A percentile compares a stretch with the other conserved stretches of the same genome.
phyloP scores from a whole-genome alignment of 495 filamentous ascomycete genomes.

The Aspergillus homomorphus region DNA sequence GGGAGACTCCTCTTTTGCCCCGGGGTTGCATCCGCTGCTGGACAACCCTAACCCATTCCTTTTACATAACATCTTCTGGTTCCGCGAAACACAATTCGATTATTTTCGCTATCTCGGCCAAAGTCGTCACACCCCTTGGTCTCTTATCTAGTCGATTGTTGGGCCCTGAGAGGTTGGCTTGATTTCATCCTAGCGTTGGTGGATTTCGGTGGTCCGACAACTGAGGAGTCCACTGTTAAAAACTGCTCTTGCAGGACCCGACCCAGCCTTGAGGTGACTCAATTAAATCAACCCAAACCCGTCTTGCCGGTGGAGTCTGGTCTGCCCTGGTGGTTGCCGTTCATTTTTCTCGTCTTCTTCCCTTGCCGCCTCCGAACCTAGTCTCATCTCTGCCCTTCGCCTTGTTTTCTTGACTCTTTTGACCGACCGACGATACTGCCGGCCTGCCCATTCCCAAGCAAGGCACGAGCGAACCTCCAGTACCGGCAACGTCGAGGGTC shows the following conservation, averaged over 20 bases:
- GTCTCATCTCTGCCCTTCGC: conserved; percentile 10
- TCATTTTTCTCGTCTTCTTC: conserved; percentile 12
- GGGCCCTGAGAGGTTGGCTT: background rate
- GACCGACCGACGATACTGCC: conserved; percentile 1
- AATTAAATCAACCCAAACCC: conserved; percentile 5
- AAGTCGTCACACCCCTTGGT: conserved; percentile 22
- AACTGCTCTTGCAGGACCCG: background rate
- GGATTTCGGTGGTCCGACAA: conserved; percentile 3
- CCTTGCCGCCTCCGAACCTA: conserved; percentile 11
- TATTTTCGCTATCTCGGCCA: conserved; percentile 9
- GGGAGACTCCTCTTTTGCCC: background rate
- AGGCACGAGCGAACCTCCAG: background rate
- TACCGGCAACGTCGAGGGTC: conserved; percentile 12
- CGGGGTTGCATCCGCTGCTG: conserved; percentile 18
- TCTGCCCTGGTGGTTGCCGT: conserved; percentile 11
- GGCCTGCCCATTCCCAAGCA: background rate
- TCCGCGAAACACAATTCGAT: conserved; percentile 15
- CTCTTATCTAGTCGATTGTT: conserved; percentile 10
- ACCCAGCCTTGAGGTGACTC: conserved; percentile 4
- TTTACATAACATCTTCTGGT: conserved; percentile 30
- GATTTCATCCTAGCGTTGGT: background rate
- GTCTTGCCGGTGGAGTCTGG: conserved; percentile 15
- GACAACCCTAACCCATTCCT: conserved; percentile 11
- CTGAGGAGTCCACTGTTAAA: background rate
- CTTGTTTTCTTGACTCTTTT: conserved; percentile 2